These are phyloP conservation scores for Coemansia sp. DNA, from an alignment of 192 early-diverging fungal species.

Conservation along the genomic window DNA sequence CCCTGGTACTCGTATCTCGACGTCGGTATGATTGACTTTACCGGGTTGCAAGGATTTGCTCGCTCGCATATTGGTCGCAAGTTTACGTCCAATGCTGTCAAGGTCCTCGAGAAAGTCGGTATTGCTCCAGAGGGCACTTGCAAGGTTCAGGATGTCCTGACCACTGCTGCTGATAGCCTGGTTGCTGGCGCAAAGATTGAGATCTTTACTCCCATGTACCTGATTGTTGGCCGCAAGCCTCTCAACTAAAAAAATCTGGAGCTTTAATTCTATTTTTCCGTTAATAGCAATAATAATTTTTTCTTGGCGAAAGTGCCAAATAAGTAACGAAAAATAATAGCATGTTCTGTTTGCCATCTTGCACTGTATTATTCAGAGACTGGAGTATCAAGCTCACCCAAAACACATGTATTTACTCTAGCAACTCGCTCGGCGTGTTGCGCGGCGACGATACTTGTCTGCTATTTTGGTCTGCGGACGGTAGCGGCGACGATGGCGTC, in stretches of 20 bases:
- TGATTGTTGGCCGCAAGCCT: slow-evolving; percentile 77
- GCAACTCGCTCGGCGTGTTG: background rate
- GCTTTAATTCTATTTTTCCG: background rate
- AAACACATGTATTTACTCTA: no score
- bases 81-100: slow-evolving; percentile 79
- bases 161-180: slow-evolving; percentile 81
- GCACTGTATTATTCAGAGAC: no score
- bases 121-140: slow-evolving; percentile 86
- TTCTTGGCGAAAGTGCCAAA: no score
- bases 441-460: background rate
- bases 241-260: slow-evolving; percentile 30
- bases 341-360: no score
- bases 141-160: slow-evolving; percentile 81
- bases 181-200: slow-evolving; percentile 76
- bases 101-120: slow-evolving; percentile 78
- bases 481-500: background rate
- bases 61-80: slow-evolving; percentile 65
- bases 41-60: slow-evolving; percentile 52
- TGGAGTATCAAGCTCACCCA: no score
- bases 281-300: no score
- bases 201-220: slow-evolving; percentile 97
- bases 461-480: background rate
- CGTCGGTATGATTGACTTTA: slow-evolving; percentile 42
- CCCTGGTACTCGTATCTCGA: slow-evolving; percentile 87
- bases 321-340: no score